Evolutionary conservation across 2,329 filamentous ascomycete genomes (phyloP), one percentile per base, ranked within the genome.

Genomic region (Leptographium procerum): DNA sequence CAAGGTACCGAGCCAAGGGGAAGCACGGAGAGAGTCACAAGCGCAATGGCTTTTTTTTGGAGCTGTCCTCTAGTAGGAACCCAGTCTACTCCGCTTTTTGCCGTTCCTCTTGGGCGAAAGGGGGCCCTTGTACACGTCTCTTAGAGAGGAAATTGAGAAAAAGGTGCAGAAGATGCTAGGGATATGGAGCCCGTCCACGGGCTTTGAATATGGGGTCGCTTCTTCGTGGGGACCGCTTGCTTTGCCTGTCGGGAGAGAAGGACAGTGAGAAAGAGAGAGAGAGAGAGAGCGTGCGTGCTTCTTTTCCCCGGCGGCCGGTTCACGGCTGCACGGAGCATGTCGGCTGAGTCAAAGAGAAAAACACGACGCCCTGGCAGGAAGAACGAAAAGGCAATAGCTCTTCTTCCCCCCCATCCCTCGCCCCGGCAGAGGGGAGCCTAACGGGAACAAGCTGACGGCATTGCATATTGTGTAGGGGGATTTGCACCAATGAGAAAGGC

Each of bases 241-340:
- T 48, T 11, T 26, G 22, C 1, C 6, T 14, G 3, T 22, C 4
- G 8, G 33, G 24, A 26, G 24, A 24, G 40, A 43, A 19, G 19
- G 36, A n/a, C 34, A 11, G 31, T 31, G 36, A 40, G 24, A 54
- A 31, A 4, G 33, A 9, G 19, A 5, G 24, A 33, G n/a, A n/a
- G 40, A 5, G 33, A 22, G n/a, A 4, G 33, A 4, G 19, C 43
- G 24, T 16, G 34, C 34, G 34, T 36, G 34, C 34, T 16, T 36
- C 34, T 10, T 29, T 19, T 43, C 31, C 54, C 59, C 52, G 58
- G 58, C 43, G 47, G 55, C 57, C 57, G 60, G 58, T 57, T 58
- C 61, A 52, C 61, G 60, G 61, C 56, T 63, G 57, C 61, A 61
- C 61, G 61, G 61, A 61, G 59, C 48, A 59, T 52, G 36, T 60